Percentiles rank a stretch among this genome's conserved stretches.
Conservation (phyloP, 169 alveolate species). For the Cryptosporidium andersoni region DNA sequence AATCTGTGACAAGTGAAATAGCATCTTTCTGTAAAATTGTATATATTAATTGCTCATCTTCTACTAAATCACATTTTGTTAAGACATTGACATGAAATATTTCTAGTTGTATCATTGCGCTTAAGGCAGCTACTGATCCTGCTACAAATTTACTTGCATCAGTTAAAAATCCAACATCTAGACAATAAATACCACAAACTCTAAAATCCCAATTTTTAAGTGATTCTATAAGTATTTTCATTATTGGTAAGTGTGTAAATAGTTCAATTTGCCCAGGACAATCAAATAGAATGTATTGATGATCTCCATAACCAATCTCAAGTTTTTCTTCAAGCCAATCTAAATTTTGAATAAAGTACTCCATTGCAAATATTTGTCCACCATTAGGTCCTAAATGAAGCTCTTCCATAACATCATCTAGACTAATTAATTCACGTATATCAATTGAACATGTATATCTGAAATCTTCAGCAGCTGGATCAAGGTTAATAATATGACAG, state of each 20-base stretch:
- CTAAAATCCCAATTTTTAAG: slow-evolving; percentile 88
- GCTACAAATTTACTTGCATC: slow-evolving; percentile 93
- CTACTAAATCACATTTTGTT: slow-evolving; percentile 93
- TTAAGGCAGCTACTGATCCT: slow-evolving; percentile 92
- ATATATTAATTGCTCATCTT: slow-evolving; percentile 74
- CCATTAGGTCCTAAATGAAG: slow-evolving; percentile 96
- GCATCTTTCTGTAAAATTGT: slow-evolving; percentile 50
- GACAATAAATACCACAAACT: slow-evolving; percentile 90
- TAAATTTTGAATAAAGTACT: slow-evolving; percentile 88
- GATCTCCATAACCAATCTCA: slow-evolving; percentile 90
- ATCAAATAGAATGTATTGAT: slow-evolving; percentile 92
- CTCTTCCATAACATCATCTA: slow-evolving; percentile 92
- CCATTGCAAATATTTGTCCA: slow-evolving; percentile 94
- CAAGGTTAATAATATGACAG: slow-evolving; percentile 93
- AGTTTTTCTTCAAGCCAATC: slow-evolving; percentile 94
- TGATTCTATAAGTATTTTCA: slow-evolving; percentile 86
- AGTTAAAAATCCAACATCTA: slow-evolving; percentile 93
- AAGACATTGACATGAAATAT: slow-evolving; percentile 93
- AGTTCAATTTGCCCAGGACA: slow-evolving; percentile 98
- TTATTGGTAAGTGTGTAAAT: slow-evolving; percentile 93
- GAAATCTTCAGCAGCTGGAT: slow-evolving; percentile 96
- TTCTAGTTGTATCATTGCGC: slow-evolving; percentile 95
- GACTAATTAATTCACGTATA: slow-evolving; percentile 93
- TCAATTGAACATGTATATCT: slow-evolving; percentile 89
- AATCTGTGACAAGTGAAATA: slow-evolving; percentile 22